These are phyloP conservation scores for Cornus controversa DNA, from an alignment of 148 eudicot species.

Conservation along the genomic window DNA sequence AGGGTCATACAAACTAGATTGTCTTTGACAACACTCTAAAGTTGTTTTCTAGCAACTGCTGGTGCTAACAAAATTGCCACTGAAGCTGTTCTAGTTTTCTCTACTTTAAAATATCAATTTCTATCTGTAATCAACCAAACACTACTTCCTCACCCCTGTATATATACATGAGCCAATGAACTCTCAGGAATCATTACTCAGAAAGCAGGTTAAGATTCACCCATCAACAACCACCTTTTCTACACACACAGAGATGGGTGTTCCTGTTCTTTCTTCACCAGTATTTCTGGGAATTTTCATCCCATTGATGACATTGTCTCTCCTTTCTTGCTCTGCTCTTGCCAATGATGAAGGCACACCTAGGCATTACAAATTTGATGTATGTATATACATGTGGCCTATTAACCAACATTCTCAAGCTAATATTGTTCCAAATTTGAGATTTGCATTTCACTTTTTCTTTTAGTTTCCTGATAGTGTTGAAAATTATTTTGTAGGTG, in stretches of 20 bases:
- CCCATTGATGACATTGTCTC: constrained; percentile 1
- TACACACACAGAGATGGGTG: background rate
- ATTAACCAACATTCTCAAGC: too few relatives aligned
- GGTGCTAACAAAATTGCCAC: constrained; percentile 18
- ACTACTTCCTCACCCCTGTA: background rate
- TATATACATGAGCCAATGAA: constrained; percentile 11
- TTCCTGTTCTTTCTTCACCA: constrained; percentile 1
- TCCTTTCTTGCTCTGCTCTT: constrained; percentile 3
- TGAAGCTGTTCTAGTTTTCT: constrained; percentile 1
- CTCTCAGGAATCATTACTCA: constrained; percentile 14
- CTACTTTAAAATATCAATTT: background rate
- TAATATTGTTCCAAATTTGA: too few relatives aligned
- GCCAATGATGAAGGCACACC: constrained; percentile 19
- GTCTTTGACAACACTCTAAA: constrained; percentile 48
- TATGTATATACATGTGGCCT: constrained; percentile 1
- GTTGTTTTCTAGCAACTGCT: constrained; percentile 32
- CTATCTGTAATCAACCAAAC: constrained; percentile 35
- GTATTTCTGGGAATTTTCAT: background rate
- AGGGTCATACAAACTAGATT: constrained; percentile 9
- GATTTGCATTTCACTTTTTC: background rate
- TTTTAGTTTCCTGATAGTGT: background rate
- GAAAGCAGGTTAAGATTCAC: background rate
- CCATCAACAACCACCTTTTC: background rate
- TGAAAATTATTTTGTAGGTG: constrained; percentile 22
- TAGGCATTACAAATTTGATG: constrained; percentile 39